Conservation (phyloP, 768 basidiomycete genomes). For the Amanita fuliginea region DNA sequence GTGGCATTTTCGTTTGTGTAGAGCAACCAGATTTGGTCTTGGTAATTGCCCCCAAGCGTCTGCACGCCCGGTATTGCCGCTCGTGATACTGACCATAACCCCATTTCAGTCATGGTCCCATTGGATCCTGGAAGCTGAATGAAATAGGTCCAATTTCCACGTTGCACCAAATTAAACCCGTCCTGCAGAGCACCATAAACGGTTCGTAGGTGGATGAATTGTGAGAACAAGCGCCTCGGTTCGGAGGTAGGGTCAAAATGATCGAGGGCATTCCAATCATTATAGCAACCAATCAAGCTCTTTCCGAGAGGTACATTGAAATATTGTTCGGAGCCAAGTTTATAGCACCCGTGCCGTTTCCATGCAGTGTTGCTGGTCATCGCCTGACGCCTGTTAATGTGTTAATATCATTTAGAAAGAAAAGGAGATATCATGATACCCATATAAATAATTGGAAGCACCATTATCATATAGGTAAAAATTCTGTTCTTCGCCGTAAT, state of each 20-base stretch:
- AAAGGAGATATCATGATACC: slow-evolving; percentile 25
- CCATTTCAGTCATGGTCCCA: slow-evolving; percentile 70
- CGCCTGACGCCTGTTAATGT: slow-evolving; percentile 63
- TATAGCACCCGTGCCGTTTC: slow-evolving; percentile 91
- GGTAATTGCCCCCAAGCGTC: slow-evolving; percentile 44
- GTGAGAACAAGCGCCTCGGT: slow-evolving; percentile 60
- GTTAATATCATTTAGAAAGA: not conserved
- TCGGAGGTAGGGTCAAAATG: slow-evolving; percentile 90
- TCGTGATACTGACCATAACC: slow-evolving; percentile 76
- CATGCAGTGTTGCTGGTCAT: slow-evolving; percentile 81
- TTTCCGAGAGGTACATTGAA: slow-evolving; percentile 87
- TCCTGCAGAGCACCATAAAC: slow-evolving; percentile 72
- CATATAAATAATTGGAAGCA: slow-evolving; percentile 89
- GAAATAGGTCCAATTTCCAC: slow-evolving; percentile 74
- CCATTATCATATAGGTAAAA: slow-evolving; percentile 82
- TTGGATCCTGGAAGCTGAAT: slow-evolving; percentile 85
- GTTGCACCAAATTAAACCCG: slow-evolving; percentile 74
- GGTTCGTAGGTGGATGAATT: slow-evolving; percentile 60
- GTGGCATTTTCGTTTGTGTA: slow-evolving; percentile 82
- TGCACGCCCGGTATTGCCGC: slow-evolving; percentile 50
- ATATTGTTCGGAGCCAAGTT: slow-evolving; percentile 83
- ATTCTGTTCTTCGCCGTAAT: slow-evolving; percentile 89
- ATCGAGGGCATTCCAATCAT: slow-evolving; percentile 88
- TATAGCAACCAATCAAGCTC: slow-evolving; percentile 70
- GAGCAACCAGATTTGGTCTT: slow-evolving; percentile 71